Evolutionary conservation across 1,139 yeast genomes (phyloP).

Genomic region (Schizosaccharomyces versatilis): DNA sequence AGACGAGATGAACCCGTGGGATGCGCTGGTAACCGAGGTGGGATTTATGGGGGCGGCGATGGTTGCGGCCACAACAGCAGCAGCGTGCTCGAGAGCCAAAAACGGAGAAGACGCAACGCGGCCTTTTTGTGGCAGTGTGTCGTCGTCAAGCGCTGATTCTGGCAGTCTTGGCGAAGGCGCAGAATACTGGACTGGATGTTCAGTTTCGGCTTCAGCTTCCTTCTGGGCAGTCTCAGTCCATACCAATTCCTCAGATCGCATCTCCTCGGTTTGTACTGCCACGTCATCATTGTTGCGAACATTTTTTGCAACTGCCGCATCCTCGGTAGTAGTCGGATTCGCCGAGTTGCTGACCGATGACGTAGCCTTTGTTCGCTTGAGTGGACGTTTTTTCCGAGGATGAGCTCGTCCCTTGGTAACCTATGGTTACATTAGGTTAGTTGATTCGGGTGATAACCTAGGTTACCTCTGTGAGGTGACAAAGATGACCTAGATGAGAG

Average conservation of each 20-base stretch:
- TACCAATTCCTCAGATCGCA: background rate
- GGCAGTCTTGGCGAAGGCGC: no score
- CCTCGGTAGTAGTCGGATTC: background rate
- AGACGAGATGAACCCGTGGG: no score
- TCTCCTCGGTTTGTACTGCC: background rate
- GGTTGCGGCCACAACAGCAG: no score
- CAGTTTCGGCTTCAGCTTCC: background rate
- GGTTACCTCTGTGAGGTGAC: no score
- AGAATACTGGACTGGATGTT: no score
- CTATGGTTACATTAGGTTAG: background rate
- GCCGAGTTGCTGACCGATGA: background rate
- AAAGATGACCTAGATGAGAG: background rate
- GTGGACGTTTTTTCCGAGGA: background rate
- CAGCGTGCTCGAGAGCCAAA: no score
- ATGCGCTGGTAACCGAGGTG: no score
- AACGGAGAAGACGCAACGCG: no score
- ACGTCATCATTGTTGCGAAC: background rate
- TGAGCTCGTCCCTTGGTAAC: background rate
- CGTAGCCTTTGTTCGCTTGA: background rate
- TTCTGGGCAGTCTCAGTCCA: background rate
- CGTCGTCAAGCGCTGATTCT: no score
- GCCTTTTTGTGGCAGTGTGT: no score
- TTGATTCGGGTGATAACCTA: background rate
- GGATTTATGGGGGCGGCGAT: no score
- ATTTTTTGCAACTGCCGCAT: background rate